These are phyloP conservation scores for Inga laurina DNA, from an alignment of 306 rosid genomes.

Conservation along the genomic window DNA sequence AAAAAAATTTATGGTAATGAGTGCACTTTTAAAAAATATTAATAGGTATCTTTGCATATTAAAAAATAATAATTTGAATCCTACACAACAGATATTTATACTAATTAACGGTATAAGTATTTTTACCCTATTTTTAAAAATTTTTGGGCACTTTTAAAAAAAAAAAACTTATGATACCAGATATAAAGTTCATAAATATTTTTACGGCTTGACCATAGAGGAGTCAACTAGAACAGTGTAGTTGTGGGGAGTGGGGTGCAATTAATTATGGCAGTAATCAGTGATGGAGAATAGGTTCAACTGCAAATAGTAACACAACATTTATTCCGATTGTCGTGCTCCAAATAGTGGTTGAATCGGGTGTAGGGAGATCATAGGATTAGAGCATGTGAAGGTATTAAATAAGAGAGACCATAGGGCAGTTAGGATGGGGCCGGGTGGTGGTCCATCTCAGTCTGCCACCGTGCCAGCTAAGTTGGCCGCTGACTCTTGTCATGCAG, in stretches of 20 bases:
- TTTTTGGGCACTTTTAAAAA: too few species aligned
- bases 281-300: neutral
- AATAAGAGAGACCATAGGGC: slow-evolving; percentile 2
- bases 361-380: neutral
- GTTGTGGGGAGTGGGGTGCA: neutral
- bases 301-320: neutral
- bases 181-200: too few species aligned
- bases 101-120: too few species aligned
- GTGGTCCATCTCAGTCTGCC: slow-evolving; percentile 33
- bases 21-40: too few species aligned
- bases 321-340: slow-evolving; percentile 34
- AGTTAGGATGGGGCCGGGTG: slow-evolving; percentile 3
- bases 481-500: neutral
- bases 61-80: too few species aligned
- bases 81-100: too few species aligned
- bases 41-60: too few species aligned
- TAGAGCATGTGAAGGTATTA: slow-evolving; percentile 46
- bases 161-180: too few species aligned
- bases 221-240: neutral
- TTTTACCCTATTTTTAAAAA: too few species aligned
- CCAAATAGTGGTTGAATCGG: neutral
- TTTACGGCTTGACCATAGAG: neutral
- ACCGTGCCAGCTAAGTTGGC: neutral
- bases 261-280: neutral
- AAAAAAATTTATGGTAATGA: too few species aligned